phyloP scores from a whole-genome alignment of 148 eudicot genomes.

The Fallopia convolvulus region DNA sequence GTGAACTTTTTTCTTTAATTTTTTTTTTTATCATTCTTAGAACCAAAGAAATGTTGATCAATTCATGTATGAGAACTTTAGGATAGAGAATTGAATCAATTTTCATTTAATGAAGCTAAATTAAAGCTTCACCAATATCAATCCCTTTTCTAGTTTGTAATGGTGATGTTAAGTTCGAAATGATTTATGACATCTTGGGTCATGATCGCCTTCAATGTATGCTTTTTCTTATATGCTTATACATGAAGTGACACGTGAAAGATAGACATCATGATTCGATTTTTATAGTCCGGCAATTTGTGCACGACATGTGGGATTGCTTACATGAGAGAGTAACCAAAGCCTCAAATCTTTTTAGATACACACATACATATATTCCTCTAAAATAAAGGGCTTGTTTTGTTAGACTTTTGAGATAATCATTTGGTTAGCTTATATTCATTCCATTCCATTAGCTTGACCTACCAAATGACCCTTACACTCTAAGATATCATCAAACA shows the following conservation, averaged over 20 bases:
- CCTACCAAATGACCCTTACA: background rate
- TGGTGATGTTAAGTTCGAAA: too few species aligned
- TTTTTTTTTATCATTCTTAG: background rate
- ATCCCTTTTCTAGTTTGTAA: background rate
- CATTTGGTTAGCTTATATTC: too few species aligned
- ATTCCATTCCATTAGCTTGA: background rate
- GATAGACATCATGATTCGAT: background rate
- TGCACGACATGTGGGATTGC: background rate
- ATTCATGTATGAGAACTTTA: background rate
- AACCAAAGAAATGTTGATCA: background rate
- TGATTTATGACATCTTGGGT: background rate
- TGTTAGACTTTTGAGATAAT: background rate
- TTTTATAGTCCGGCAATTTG: background rate
- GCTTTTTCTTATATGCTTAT: background rate
- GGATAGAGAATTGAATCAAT: background rate
- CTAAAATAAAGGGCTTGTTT: background rate
- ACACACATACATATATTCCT: too few species aligned
- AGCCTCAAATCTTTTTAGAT: background rate
- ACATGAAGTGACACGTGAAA: background rate
- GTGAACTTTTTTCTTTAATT: too few species aligned
- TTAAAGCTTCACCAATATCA: background rate
- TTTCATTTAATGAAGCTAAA: background rate
- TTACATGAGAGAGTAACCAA: background rate
- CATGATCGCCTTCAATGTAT: too few species aligned
- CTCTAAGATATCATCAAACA: background rate